Evolutionary conservation across 2,329 filamentous ascomycete species (phyloP).

Genomic region (Penicillium sp.): DNA sequence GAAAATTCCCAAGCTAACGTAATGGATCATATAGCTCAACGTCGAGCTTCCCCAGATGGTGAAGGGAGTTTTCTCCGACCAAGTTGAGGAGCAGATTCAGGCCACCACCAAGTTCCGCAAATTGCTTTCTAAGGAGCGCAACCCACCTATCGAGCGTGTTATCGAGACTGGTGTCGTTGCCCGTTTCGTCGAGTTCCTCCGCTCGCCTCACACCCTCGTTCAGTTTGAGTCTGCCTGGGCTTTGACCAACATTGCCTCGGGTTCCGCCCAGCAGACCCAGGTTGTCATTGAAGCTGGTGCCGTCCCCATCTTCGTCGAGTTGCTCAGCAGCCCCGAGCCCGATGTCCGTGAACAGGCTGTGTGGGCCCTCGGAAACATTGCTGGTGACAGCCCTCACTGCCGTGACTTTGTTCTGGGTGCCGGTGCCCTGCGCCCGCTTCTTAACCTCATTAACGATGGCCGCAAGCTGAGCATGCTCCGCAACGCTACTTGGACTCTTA

Average conservation of each 20-base stretch:
- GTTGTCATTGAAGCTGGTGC: constrained; percentile 97
- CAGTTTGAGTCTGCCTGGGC: constrained; percentile 99
- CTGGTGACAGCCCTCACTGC: constrained; percentile 94
- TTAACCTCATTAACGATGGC: constrained; percentile 86
- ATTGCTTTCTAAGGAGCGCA: constrained; percentile 94
- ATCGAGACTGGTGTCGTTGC: constrained; percentile 97
- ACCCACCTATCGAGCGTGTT: constrained; percentile 96
- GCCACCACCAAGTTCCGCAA: constrained; percentile 98
- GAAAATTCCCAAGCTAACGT: constrained; percentile 20
- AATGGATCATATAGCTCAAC: constrained; percentile 60
- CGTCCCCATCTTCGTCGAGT: constrained; percentile 95
- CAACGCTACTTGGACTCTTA: constrained; percentile 97
- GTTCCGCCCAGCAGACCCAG: constrained; percentile 92
- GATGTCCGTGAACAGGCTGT: constrained; percentile 97
- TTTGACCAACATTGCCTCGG: constrained; percentile 96
- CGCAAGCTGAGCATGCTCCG: constrained; percentile 98
- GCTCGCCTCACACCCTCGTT: constrained; percentile 92
- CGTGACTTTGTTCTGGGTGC: constrained; percentile 90
- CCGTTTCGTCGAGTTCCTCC: constrained; percentile 96
- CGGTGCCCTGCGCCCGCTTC: constrained; percentile 80
- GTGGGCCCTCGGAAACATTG: constrained; percentile 97
- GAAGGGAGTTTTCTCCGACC: constrained; percentile 91
- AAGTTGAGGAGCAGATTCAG: constrained; percentile 95
- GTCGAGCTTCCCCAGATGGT: constrained; percentile 99
- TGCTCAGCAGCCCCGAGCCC: constrained; percentile 88